Base-by-base conservation (phyloP, 805 yeast species). In the Phaffomyces thermotolerans region DNA sequence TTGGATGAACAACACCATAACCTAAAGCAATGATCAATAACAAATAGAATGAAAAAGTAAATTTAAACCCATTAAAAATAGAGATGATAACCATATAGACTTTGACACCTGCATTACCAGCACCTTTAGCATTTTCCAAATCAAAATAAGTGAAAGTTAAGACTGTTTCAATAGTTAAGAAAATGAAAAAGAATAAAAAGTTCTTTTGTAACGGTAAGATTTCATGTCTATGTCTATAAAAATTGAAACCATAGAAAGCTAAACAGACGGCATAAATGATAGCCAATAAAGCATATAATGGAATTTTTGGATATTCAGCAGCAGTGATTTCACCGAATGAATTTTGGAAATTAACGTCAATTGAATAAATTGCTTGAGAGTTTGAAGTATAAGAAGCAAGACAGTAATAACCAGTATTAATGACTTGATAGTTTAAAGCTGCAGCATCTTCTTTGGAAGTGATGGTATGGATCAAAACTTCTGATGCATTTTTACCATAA, bases 81-180 rank as follows among this genome's bases (percentile, higher is more conserved):
- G 96, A 81, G 41, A 91, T 75, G 58, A 91, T 76, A 8, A 78
- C 78, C 74, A 88, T 75, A 65, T 89, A 86, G 34, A 78, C 76
- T 50, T 79, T 84, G 53, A 88, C 78, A 38, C 79, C 79, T 1
- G 75, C 69, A 30, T 63, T 62, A 0, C 53, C 40, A 23, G 64
- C 55, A 36, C 81, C 84, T 38, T 72, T 67, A 39, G 76, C 69
- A 65, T 93, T 93, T 55, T 80, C 79, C 50, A 86, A 72, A 57
- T 88, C 96, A 60, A 84, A 93, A 60, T 87, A 84, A 3, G 95
- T 88, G 95, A 97, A 90, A 37, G 88, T 81, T 41, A 88, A 77
- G 41, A 89, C 76, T 52, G 88, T 85, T 64, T 93, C 98, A 20
- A 79, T 69, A 1, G 95, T 82, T 59, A 93, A 74, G 54, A 88